Percentiles rank a stretch among this genome's conserved stretches.
phyloP scores from a whole-genome alignment of 352 stramenopile genomes.

The Phytophthora melonis region DNA sequence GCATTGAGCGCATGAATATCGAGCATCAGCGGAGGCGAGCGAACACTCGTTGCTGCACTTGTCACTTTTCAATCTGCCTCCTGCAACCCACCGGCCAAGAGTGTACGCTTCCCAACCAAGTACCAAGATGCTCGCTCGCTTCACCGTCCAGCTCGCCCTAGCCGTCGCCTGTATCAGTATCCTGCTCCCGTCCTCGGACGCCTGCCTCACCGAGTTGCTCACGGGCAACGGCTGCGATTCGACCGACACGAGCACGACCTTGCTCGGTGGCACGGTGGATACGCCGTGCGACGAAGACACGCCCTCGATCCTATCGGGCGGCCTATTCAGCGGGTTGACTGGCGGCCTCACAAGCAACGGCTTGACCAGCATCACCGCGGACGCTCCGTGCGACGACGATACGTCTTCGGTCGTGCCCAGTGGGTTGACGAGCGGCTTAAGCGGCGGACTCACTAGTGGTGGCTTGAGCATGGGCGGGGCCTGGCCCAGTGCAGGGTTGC shows the following conservation, averaged over 20 bases:
- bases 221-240: conserved; percentile 28
- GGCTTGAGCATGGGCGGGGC: conserved; percentile 3
- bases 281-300: conserved; percentile 28
- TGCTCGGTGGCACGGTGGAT: conserved; percentile 20
- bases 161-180: conserved; percentile 11
- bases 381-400: conserved; percentile 24
- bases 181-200: conserved; percentile 16
- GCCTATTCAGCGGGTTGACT: conserved; percentile 4
- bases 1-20: background rate
- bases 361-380: conserved; percentile 9
- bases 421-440: conserved; percentile 10
- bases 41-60: background rate
- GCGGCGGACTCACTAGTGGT: conserved; percentile 4
- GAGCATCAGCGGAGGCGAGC: background rate
- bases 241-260: conserved; percentile 13
- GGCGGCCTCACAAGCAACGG: conserved; percentile 4
- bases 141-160: conserved; percentile 22
- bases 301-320: conserved; percentile 22
- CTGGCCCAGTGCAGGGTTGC: no score
- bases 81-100: conserved; percentile 9
- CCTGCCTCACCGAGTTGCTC: conserved; percentile 29
- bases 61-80: conserved; percentile 33
- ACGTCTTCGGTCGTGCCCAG: conserved; percentile 13
- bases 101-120: conserved; percentile 5
- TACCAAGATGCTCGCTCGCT: conserved; percentile 26